Evolutionary conservation across 129 eudicot species (phyloP), one percentile per base, ranked within the genome.

Genomic region (Lactuca sativa): DNA sequence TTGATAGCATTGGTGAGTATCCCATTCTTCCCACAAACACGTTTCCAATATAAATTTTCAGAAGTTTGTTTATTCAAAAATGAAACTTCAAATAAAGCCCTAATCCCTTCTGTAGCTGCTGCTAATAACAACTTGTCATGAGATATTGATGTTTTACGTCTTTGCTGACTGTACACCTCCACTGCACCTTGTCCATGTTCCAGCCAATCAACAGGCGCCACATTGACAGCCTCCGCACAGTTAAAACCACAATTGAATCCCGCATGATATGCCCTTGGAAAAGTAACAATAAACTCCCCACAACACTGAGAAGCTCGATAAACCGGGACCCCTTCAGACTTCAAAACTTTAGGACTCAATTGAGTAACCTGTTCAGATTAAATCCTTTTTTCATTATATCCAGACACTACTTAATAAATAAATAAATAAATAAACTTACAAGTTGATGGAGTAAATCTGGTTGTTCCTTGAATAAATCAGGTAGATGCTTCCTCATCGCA

Each of bases 201-300:
- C 59, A 89, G 76, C 96, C 96, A 89, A 82, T 89, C 93, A 77
- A 89, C 73, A 0, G 96, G 96, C 0, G 93, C 96, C 64, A 89
- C 90, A 80, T 89, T 89, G 16, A 89, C 96, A 55, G 96, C 96
- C 82, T 89, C 96, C 0, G 95, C 95, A 73, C 96, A 89, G 18
- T 89, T 89, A 62, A 89, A 89, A 15, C 96, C 96, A 61, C 96
- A 89, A 69, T 89, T 89, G 72, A 89, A 89, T 54, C 96, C 96
- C n/a, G 88, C 79, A 70, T 89, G 96, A 63, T 89, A 89, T 56
- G 96, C 93, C 67, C 95, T 84, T 34, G 96, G 96, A 58, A 89
- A 89, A 21, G 96, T 89, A 17, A 89, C 86, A 16, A 89, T 84
- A 59, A 89, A 89, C 66, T 89, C 96, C 78, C 96, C 86, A 1